phyloP scores from a whole-genome alignment of 768 basidiomycete species.

The Cyathus striatus region DNA sequence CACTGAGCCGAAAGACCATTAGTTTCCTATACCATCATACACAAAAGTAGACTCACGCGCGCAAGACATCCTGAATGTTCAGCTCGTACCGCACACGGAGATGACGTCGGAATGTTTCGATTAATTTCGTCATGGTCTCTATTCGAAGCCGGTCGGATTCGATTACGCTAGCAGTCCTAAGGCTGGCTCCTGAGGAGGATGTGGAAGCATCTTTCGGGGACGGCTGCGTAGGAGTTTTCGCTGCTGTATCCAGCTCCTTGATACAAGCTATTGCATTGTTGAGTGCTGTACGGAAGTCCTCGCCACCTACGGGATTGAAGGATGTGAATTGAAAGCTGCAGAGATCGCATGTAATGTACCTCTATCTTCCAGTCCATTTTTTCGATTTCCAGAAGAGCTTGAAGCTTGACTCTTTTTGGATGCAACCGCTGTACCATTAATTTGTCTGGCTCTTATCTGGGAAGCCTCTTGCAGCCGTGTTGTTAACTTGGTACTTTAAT shows the following conservation, averaged over 20 bases:
- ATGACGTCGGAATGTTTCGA: slow-evolving; percentile 61
- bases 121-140: slow-evolving; percentile 61
- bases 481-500: slow-evolving; percentile 6
- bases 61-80: slow-evolving; percentile 61
- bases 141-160: slow-evolving; percentile 54
- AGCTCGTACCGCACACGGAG: slow-evolving; percentile 76
- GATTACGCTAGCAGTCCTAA: slow-evolving; percentile 6
- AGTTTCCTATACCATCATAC: not conserved
- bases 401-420: not conserved
- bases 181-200: slow-evolving; percentile 18
- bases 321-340: slow-evolving; percentile 1
- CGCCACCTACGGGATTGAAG: slow-evolving; percentile 25
- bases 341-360: not conserved
- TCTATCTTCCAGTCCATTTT: not conserved
- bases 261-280: slow-evolving; percentile 58
- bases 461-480: slow-evolving; percentile 21
- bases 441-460: slow-evolving; percentile 2
- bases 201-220: slow-evolving; percentile 14
- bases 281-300: slow-evolving; percentile 71
- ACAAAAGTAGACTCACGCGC: slow-evolving; percentile 49
- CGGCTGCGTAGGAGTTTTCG: slow-evolving; percentile 16
- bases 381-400: not conserved
- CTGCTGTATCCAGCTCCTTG: slow-evolving; percentile 46
- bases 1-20: slow-evolving; percentile 36
- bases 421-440: not conserved